phyloP scores from a whole-genome alignment of 78 protist genomes.

The Chrysochromulina parva region DNA sequence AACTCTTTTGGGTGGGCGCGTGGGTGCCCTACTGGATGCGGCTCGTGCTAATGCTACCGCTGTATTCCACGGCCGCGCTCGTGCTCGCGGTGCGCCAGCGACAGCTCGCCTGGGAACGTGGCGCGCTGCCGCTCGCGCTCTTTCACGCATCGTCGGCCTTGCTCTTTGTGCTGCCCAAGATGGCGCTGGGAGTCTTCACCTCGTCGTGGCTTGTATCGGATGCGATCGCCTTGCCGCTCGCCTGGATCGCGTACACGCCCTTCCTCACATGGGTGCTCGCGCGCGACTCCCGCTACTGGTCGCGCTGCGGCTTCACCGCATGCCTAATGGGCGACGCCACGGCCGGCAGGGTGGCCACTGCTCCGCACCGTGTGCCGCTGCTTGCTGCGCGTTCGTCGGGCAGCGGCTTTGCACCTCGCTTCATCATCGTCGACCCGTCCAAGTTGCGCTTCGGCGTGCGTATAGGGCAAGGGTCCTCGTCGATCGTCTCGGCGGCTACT shows the following conservation, averaged over 20 bases:
- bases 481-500: neutral
- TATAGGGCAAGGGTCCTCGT: neutral
- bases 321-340: neutral
- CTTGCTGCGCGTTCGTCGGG: neutral
- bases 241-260: neutral
- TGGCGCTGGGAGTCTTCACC: neutral
- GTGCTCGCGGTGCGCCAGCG: neutral
- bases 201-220: neutral
- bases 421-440: neutral
- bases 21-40: slow-evolving; percentile 4
- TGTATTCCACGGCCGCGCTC: neutral
- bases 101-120: neutral
- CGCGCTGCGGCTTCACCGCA: neutral
- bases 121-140: neutral
- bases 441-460: neutral
- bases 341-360: neutral
- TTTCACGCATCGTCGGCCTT: neutral
- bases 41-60: neutral
- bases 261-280: neutral
- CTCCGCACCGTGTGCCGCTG: neutral
- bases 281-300: slow-evolving; percentile 2
- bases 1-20: neutral
- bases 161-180: neutral
- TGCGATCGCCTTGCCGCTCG: neutral
- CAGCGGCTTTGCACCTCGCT: neutral